Base-by-base conservation (phyloP, 306 rosid species). In the Vachellia collinsii region DNA sequence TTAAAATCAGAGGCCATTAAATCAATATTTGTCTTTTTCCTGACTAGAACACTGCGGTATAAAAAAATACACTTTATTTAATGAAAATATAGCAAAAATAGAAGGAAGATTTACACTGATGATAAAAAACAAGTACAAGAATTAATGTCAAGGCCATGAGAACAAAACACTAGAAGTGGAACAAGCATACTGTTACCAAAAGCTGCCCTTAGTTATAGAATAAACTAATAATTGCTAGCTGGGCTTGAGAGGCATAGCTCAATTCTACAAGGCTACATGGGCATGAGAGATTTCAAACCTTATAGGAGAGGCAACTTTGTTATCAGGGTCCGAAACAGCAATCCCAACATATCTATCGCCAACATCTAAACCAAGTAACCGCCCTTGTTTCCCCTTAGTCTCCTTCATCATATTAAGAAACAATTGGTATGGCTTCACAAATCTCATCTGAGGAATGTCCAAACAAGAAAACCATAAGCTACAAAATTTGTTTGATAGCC, bases 291-390 rank as follows among this genome's bases (percentile, higher is more conserved):
- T 22, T 70, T 42, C 47, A 6, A 74, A 90, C 99, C 90, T 89
- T 29, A 89, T 58, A 82, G 96, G 98, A 0, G 89, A 88, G 51
- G 98, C 98, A 72, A 90, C 74, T 77, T 81, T 73, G 83, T 95
- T 95, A 19, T 63, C 74, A 11, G 82, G 29, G 73, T 93, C 94
- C 19, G 94, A 93, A 70, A 95, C 90, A 39, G 98, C 89, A 3
- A 95, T 72, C 5, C 98, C 98, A 14, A 95, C 93, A 78, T 93
- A 93, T 88, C 86, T 91, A 46, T 86, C 90, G 1, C 96, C 99
- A 53, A 95, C 97, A 74, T 95, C 99, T 77, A 95, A 84, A 72
- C 99, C 96, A 42, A 95, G 90, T 66, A 93, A 80, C 76, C 93
- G 85, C 58, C 92, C 91, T 0, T 78, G 85, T 59, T 83, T 47